Evolutionary conservation across 768 basidiomycete species (phyloP).

Genomic region (Phlebiopsis gigantea): DNA sequence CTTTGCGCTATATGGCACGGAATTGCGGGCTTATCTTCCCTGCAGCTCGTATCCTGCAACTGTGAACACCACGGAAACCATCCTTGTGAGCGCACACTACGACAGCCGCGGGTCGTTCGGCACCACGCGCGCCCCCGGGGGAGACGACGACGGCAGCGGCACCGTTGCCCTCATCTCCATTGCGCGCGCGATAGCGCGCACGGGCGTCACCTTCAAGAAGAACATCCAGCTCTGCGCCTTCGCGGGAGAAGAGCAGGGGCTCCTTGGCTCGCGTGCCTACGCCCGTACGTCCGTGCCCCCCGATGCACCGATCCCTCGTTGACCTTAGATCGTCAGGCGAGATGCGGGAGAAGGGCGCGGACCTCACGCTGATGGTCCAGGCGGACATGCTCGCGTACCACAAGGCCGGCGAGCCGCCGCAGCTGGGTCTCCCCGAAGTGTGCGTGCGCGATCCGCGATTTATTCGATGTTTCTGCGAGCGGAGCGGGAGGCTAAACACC

Average conservation of each 20-base stretch:
- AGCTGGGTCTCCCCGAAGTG: constrained; percentile 75
- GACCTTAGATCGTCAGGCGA: constrained; percentile 36
- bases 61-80: constrained; percentile 53
- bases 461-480: background rate
- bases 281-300: constrained; percentile 48
- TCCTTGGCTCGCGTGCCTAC: constrained; percentile 74
- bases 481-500: background rate
- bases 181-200: constrained; percentile 65
- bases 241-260: constrained; percentile 90
- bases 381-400: constrained; percentile 92
- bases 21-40: background rate
- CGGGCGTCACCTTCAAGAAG: constrained; percentile 63
- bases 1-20: background rate
- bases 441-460: constrained; percentile 29
- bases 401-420: constrained; percentile 68
- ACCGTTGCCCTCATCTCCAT: constrained; percentile 74
- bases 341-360: constrained; percentile 50
- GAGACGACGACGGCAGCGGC: constrained; percentile 60
- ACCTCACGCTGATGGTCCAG: constrained; percentile 81
- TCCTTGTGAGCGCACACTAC: constrained; percentile 83
- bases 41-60: constrained; percentile 52
- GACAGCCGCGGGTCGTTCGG: constrained; percentile 91
- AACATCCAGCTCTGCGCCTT: constrained; percentile 81
- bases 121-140: constrained; percentile 58
- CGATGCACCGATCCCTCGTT: background rate